A percentile compares a stretch with the other conserved stretches of the same genome.
These are phyloP conservation scores for Phaffia tasmanica DNA, from an alignment of 768 basidiomycete genomes.

Conservation along the genomic window DNA sequence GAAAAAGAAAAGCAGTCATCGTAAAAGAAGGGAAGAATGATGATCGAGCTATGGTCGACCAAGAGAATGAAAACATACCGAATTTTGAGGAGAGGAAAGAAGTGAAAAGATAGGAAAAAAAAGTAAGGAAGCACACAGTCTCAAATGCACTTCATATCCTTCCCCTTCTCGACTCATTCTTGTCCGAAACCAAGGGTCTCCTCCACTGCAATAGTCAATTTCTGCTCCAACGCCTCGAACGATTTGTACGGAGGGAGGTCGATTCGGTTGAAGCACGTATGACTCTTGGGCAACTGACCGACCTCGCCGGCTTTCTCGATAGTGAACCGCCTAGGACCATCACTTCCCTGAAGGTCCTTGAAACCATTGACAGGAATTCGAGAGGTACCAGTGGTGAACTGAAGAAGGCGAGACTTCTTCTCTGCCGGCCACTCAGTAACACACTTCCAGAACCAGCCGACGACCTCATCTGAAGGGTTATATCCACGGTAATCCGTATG, in stretches of 20 bases:
- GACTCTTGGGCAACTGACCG: conserved; percentile 89
- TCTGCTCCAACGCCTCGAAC: conserved; percentile 73
- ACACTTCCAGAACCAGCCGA: conserved; percentile 99
- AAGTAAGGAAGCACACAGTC: too few species aligned
- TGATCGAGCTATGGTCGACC: too few species aligned
- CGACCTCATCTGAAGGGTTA: conserved; percentile 43
- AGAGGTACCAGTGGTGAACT: conserved; percentile 85
- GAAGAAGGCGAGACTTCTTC: conserved; percentile 63
- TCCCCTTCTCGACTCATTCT: neutral
- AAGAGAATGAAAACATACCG: too few species aligned
- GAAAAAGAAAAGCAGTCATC: too few species aligned
- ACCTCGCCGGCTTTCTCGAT: conserved; percentile 98
- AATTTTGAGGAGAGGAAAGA: too few species aligned
- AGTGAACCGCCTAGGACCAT: conserved; percentile 91
- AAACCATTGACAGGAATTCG: conserved; percentile 97
- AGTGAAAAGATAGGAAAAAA: too few species aligned
- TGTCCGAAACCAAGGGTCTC: conserved; percentile 21
- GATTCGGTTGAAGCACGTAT: conserved; percentile 85
- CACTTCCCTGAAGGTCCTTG: conserved; percentile 95
- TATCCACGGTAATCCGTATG: conserved; percentile 72
- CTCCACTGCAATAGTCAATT: conserved; percentile 64
- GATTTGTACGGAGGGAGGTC: conserved; percentile 91
- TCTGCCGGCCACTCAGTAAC: conserved; percentile 96
- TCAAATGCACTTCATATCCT: too few species aligned
- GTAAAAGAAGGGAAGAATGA: too few species aligned